phyloP scores from a whole-genome alignment of 441 rosid species.

The Eutrema salsugineum region DNA sequence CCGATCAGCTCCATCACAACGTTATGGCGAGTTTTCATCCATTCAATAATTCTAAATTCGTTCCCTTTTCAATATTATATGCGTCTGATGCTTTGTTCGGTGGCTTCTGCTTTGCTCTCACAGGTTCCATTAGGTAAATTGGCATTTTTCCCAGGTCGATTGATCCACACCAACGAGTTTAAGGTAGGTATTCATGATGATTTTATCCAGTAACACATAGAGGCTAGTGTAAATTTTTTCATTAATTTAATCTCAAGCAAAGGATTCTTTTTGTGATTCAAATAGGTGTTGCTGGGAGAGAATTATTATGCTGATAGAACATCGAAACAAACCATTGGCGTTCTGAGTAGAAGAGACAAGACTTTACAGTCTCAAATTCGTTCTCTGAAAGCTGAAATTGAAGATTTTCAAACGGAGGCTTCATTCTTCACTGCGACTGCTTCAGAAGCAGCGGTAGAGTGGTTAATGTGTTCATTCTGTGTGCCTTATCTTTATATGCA shows the following conservation, averaged over 20 bases:
- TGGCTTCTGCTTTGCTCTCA: background rate
- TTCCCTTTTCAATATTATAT: background rate
- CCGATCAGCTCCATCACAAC: slow-evolving; percentile 76
- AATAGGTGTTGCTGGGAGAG: slow-evolving; percentile 81
- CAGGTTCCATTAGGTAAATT: slow-evolving; percentile 87
- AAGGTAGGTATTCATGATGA: slow-evolving; percentile 42
- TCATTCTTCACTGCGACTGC: slow-evolving; percentile 75
- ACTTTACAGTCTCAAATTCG: slow-evolving; percentile 57
- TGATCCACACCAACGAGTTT: slow-evolving; percentile 85
- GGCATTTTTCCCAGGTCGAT: slow-evolving; percentile 82
- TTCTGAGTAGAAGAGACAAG: slow-evolving; percentile 77
- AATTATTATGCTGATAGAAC: slow-evolving; percentile 72
- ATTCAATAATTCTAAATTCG: background rate
- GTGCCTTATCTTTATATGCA: background rate
- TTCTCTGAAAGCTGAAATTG: slow-evolving; percentile 58
- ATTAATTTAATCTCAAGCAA: background rate
- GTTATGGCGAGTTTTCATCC: slow-evolving; percentile 48
- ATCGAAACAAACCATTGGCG: slow-evolving; percentile 73
- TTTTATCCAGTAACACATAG: background rate
- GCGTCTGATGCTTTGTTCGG: background rate
- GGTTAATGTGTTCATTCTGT: background rate
- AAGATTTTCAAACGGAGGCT: slow-evolving; percentile 77
- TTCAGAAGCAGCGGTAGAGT: slow-evolving; percentile 61
- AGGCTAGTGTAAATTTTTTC: background rate
- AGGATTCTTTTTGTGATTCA: background rate